Conservation (phyloP, 345 rosid genomes). For the Conringia planisiliqua region DNA sequence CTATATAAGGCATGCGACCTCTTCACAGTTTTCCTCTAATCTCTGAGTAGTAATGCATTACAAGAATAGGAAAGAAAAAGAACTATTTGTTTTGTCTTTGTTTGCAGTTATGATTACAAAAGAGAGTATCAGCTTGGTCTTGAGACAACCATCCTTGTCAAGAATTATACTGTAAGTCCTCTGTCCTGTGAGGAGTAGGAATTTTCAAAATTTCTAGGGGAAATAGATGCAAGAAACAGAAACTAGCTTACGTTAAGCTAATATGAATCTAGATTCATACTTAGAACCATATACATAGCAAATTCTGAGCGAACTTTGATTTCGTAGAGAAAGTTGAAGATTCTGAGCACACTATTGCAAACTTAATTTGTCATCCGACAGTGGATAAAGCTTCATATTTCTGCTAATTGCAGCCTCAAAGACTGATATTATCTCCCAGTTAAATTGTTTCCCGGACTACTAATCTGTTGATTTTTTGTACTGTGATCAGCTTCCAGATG, state of each 20-base stretch:
- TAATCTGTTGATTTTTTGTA: background rate
- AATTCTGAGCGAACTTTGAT: background rate
- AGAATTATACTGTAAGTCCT: constrained; percentile 82
- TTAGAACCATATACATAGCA: background rate
- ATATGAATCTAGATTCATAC: background rate
- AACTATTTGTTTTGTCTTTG: background rate
- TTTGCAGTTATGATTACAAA: constrained; percentile 88
- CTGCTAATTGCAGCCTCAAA: background rate
- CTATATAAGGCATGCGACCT: constrained; percentile 62
- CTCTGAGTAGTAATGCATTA: background rate
- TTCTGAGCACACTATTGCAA: background rate
- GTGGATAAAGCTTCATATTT: background rate
- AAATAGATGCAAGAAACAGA: background rate
- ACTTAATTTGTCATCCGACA: background rate
- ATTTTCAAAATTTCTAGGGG: background rate
- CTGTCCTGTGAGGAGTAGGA: background rate
- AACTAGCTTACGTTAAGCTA: background rate
- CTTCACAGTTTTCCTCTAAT: background rate
- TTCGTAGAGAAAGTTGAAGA: background rate
- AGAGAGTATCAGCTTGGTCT: constrained; percentile 91
- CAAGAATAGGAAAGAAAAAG: background rate
- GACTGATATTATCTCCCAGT: background rate
- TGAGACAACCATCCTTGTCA: constrained; percentile 95
- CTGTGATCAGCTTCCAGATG: constrained; percentile 86
- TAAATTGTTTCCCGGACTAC: background rate